Percentiles rank a stretch among this genome's conserved stretches.
These are phyloP conservation scores for Rhodotorula sp. DNA, from an alignment of 1,284 basidiomycete genomes.

Conservation along the genomic window DNA sequence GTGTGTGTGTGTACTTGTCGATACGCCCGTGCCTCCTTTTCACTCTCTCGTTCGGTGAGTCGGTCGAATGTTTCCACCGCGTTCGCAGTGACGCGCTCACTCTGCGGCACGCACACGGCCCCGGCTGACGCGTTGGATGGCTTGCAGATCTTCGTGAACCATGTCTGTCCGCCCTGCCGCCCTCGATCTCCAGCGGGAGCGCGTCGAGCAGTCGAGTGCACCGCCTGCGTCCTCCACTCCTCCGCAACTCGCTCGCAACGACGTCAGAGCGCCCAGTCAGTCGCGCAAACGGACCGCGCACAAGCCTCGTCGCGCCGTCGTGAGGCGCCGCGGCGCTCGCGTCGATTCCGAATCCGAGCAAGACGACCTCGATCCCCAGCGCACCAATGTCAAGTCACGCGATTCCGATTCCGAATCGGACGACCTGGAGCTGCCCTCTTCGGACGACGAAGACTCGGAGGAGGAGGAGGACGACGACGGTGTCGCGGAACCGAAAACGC, in stretches of 20 bases:
- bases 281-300: constrained; percentile 1
- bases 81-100: no score
- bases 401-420: constrained; percentile 3
- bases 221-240: not conserved
- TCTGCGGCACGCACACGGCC: not conserved
- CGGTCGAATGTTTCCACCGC: not conserved
- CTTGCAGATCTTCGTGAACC: not conserved
- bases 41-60: not conserved
- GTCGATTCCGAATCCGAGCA: constrained; percentile 13
- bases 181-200: not conserved
- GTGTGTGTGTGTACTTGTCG: not conserved
- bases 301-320: constrained; percentile 12
- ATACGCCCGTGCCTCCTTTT: not conserved
- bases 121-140: constrained; percentile 2
- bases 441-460: constrained; percentile 3
- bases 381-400: not conserved
- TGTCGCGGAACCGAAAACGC: constrained; percentile 8
- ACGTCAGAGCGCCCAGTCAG: not conserved
- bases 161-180: constrained; percentile 2
- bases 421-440: not conserved
- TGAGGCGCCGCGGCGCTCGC: constrained; percentile 24
- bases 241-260: not conserved
- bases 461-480: constrained; percentile 19
- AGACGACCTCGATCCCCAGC: not conserved
- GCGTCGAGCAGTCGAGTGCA: not conserved